phyloP scores from a whole-genome alignment of 495 filamentous ascomycete species.

The Paragyromitra xinjiangensis region DNA sequence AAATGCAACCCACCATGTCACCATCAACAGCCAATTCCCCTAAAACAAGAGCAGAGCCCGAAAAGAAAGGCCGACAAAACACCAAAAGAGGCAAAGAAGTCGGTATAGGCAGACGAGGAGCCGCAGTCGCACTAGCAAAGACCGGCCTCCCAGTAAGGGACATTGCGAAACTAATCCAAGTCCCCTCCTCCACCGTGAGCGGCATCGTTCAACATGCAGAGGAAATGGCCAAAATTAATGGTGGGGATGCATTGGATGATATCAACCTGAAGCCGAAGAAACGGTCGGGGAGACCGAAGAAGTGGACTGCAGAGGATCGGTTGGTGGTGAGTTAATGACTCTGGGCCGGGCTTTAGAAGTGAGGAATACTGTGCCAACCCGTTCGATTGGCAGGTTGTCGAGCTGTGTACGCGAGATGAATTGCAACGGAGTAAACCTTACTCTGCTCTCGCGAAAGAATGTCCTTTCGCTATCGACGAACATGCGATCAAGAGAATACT shows the following conservation, averaged over 20 bases:
- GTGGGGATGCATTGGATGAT: conserved; percentile 36
- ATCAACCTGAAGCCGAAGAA: conserved; percentile 38
- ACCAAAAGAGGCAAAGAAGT: conserved; percentile 40
- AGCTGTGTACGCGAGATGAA: conserved; percentile 37
- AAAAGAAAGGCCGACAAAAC: conserved; percentile 13
- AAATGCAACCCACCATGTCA: conserved; percentile 23
- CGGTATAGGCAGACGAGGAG: conserved; percentile 43
- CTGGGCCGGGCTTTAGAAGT: background rate
- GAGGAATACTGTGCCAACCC: conserved; percentile 1
- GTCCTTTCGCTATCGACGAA: conserved; percentile 41
- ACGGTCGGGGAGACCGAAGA: conserved; percentile 36
- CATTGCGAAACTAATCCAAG: conserved; percentile 36
- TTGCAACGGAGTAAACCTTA: conserved; percentile 36
- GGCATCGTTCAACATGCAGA: conserved; percentile 43
- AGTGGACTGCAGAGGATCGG: conserved; percentile 39
- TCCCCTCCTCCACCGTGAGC: conserved; percentile 40
- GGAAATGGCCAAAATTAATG: conserved; percentile 42
- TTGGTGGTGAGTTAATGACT: conserved; percentile 36
- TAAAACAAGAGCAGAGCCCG: background rate
- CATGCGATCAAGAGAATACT: conserved; percentile 30
- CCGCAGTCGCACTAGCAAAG: conserved; percentile 41
- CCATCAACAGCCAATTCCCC: conserved; percentile 5
- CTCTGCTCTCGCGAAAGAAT: conserved; percentile 38
- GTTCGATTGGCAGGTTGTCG: conserved; percentile 26
- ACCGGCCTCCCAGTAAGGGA: conserved; percentile 40